Evolutionary conservation across 148 eudicot species (phyloP).

Genomic region (Oxyria digyna): DNA sequence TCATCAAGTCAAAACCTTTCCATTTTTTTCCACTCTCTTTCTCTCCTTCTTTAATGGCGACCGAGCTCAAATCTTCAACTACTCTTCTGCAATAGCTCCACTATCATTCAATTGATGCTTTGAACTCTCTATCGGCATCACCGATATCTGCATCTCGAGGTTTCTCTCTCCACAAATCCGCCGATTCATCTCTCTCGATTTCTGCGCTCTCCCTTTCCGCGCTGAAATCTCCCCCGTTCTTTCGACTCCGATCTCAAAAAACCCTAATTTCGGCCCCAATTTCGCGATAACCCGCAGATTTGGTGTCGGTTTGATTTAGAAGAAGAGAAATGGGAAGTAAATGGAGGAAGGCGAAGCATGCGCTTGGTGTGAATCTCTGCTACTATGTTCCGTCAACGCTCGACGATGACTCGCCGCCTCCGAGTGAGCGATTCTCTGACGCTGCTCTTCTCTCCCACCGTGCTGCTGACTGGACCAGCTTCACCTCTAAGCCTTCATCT

Average conservation of each 20-base stretch:
- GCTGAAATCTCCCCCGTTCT: constrained; percentile 8
- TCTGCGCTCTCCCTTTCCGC: constrained; percentile 5
- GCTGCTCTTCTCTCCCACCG: constrained; percentile 20
- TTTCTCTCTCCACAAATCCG: not conserved
- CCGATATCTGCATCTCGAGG: not conserved
- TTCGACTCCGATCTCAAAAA: constrained; percentile 13
- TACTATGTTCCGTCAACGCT: constrained; percentile 32
- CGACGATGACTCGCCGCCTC: constrained; percentile 15
- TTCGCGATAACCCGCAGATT: not conserved
- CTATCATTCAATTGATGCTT: not conserved
- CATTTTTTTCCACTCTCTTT: not conserved
- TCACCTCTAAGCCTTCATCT: not conserved
- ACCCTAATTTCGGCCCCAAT: not conserved
- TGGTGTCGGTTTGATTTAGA: not conserved
- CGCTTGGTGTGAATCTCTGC: constrained; percentile 47
- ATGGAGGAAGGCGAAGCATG: constrained; percentile 68
- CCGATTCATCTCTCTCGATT: not conserved
- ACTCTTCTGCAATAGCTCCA: not conserved
- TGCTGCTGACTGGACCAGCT: not conserved
- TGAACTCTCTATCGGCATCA: not conserved
- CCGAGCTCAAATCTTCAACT: constrained; percentile 5
- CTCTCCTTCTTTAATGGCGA: constrained; percentile 7
- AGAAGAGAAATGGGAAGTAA: constrained; percentile 41
- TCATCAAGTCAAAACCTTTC: constrained; percentile 13
- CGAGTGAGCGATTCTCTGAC: constrained; percentile 24